Evolutionary conservation across 2,329 filamentous ascomycete species (phyloP), one percentile per base, ranked within the genome.

Genomic region (Cercospora sp.): DNA sequence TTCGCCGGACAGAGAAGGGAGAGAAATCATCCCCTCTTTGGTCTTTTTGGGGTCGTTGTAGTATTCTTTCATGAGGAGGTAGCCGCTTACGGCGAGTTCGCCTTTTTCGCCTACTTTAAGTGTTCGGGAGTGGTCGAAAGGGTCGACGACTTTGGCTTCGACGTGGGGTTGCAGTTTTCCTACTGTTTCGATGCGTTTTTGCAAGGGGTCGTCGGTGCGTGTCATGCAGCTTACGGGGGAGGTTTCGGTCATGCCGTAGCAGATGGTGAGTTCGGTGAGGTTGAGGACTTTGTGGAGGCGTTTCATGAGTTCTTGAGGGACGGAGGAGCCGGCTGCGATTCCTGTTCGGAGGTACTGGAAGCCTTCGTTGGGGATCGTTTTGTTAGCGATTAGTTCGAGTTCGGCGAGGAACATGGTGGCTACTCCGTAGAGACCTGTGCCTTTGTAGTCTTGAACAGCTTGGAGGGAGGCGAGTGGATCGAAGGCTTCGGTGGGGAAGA

Each of bases 181-280:
- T 1, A 98, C 92, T 3, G 87, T 90, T 45, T 87, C 85, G 62
- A 92, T 90, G 48, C 93, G 85, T 79, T 91, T 91, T 42, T 86
- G 85, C 2, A 92, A 82, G 0, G 92, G 89, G 76, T 97, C 93
- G 18, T 86, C 80, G 0, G 92, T 94, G 0, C 88, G 84, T 0
- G 94, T 97, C 93, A 97, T 97, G 71, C 87, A 88, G 58, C 76
- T 79, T 3, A 92, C 91, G 48, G 91, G 91, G 60, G 85, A 86
- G 1, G 94, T 97, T 80, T 97, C 94, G 1, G 94, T 97, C 93
- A 97, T 97, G 69, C 94, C 94, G 79, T 97, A 98, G 83, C 94
- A 97, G 71, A 97, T 97, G 0, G 94, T 94, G 23, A 98, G 81
- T 65, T 97, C 91, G 0, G 85, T 87, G 18, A 98, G 82, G 60